Evolutionary conservation across 768 basidiomycete genomes (phyloP), one percentile per base, ranked within the genome.

Genomic region (Tylopilus plumbeoviolaceoides): DNA sequence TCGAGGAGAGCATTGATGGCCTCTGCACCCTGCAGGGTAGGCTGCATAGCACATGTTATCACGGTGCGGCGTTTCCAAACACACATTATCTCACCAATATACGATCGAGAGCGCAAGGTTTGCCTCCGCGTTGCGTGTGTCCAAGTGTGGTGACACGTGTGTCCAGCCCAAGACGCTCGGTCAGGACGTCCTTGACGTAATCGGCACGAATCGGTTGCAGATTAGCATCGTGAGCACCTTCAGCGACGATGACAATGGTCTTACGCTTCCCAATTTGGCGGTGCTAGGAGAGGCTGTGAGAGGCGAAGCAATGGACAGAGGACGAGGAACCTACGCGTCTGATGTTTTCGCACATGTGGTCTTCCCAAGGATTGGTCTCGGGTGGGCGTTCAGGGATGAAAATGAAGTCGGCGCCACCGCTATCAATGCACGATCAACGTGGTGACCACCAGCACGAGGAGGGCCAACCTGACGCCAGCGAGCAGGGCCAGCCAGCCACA

Each of bases 401-500:
- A 59, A 98, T 83, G 68, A 94, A 98, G 65, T 99, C 97, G 20
- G 95, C 97, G 11, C 95, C 97, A 44, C 83, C 82, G 57, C 89
- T 91, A 47, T 33, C 5, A 46, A 44, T 14, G 23, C 43, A 31
- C 5, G 14, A 51, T 70, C 45, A 67, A 46, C 40, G 28, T 40
- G 47, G 9, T 2, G 21, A 11, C 28, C 35, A 27, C 25, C 21
- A 20, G 27, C 23, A 20, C 1, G 17, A 15, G 36, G 4, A 15
- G 31, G 25, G 73, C 82, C 53, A 63, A 89, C 86, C 89, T 90
- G 46, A 98, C 87, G 56, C 89, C 94, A 11, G 94, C 97, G 63
- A 94, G 78, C 21, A 98, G 76, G 3, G 97, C 94, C 17, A 98
- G 77, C 97, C 97, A 99, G n/a, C 97, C 97, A 70, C 97, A 98